A percentile compares a stretch with the other conserved stretches of the same genome.
Conservation (phyloP, 352 stramenopile species). For the Globisporangium nunn region DNA sequence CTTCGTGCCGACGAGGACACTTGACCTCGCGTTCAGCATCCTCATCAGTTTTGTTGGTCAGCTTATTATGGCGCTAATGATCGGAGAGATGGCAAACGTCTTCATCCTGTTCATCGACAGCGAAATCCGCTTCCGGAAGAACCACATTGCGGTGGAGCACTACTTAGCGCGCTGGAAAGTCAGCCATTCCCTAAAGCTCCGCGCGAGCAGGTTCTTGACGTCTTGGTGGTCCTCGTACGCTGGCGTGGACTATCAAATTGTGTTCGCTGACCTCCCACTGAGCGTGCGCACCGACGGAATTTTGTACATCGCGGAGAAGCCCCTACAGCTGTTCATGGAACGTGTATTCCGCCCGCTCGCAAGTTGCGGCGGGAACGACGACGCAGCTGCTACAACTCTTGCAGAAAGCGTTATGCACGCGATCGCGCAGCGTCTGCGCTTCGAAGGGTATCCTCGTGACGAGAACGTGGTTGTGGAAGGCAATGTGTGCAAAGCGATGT, state of each 20-base stretch:
- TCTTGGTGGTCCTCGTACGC: constrained; percentile 58
- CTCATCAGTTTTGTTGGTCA: constrained; percentile 44
- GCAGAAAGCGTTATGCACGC: constrained; percentile 19
- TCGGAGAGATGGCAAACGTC: constrained; percentile 59
- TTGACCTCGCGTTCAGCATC: constrained; percentile 48
- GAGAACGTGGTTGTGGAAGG: constrained; percentile 56
- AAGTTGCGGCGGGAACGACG: background rate
- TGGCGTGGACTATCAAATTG: constrained; percentile 43
- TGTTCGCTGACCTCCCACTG: constrained; percentile 44
- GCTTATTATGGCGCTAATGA: constrained; percentile 72
- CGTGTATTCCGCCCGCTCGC: constrained; percentile 34
- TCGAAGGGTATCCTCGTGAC: constrained; percentile 54
- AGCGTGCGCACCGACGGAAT: constrained; percentile 48
- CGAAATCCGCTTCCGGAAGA: constrained; percentile 67
- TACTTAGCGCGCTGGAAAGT: constrained; percentile 37
- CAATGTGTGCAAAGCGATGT: constrained; percentile 50
- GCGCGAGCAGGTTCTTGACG: constrained; percentile 34
- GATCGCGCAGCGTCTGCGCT: constrained; percentile 44
- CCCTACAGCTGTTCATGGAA: constrained; percentile 31
- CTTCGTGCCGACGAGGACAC: constrained; percentile 29
- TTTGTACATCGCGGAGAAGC: constrained; percentile 32
- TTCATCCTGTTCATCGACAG: constrained; percentile 57
- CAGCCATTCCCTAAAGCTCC: constrained; percentile 26
- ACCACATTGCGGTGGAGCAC: constrained; percentile 48
- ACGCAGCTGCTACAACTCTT: constrained; percentile 2